Evolutionary conservation across 2,329 filamentous ascomycete genomes (phyloP), one percentile per base, ranked within the genome.

Genomic region (Fusarium irregulare): DNA sequence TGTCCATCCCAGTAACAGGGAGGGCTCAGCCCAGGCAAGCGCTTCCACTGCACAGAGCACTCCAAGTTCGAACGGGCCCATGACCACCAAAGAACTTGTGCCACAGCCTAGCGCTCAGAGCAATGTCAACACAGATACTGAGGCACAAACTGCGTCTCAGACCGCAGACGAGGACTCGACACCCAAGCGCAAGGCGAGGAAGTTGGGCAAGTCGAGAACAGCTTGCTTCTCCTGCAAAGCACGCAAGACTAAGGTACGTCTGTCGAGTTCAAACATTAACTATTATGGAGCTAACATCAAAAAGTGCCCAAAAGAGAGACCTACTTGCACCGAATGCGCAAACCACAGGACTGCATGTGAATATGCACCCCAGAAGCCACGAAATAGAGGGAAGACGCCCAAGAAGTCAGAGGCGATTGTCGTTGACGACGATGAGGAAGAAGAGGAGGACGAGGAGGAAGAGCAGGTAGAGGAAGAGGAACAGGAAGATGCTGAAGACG

Each of bases 1-100:
- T 50, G 84, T 89, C 7, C 86, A 88, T 56, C 86, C 87, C 5
- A 78, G 77, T 10, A 82, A 83, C 40, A 76, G 73, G 48, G 77
- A 79, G 18, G 73, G 76, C 9, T 73, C 76, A 46, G 76, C 79
- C 5, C 65, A 77, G 14, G 56, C 72, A 11, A 71, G 66, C 65
- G 30, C 70, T 45, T 68, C 76, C n/a, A 66, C 75, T n/a, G 69
- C 70, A 45, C 70, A 73, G 14, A 71, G 47, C 34, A 73, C 66
- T 14, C 70, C 74, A 32, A 70, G 63, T 18, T 58, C 74, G 6
- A 69, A 71, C 8, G 77, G 69, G 12, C 73, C 75, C 4, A 77
- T 71, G 32, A 80, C 79, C 10, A 78, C 72, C 18, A 77, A 78
- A 51, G 77, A 78, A 56, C 64, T 80, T 49, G 76, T 69, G 13